A percentile compares a stretch with the other conserved stretches of the same genome.
phyloP scores from a whole-genome alignment of 257 asterid genomes.

The Petrea volubilis region DNA sequence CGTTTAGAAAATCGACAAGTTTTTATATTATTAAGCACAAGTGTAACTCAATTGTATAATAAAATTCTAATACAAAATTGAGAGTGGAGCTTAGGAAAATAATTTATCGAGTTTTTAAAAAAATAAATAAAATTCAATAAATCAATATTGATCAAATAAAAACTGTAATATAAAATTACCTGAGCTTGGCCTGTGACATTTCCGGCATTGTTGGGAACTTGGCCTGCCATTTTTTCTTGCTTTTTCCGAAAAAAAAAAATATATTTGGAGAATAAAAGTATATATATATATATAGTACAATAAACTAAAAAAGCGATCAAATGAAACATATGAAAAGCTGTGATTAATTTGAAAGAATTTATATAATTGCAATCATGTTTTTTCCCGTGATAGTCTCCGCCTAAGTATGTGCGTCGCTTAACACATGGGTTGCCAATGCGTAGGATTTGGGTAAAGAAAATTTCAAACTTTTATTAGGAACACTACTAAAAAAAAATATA shows the following conservation, averaged over 20 bases:
- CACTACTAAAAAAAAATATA: no score
- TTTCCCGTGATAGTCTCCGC: conserved; percentile 5
- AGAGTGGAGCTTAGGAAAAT: no score
- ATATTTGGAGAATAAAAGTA: background rate
- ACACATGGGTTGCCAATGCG: conserved; percentile 38
- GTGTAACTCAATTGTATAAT: no score
- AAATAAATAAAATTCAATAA: background rate
- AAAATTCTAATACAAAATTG: no score
- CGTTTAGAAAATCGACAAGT: no score
- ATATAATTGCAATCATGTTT: conserved; percentile 5
- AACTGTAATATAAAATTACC: conserved; percentile 29
- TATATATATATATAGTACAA: background rate
- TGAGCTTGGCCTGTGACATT: conserved; percentile 57
- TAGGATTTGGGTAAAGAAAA: conserved; percentile 15
- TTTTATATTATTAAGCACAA: no score
- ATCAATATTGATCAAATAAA: background rate
- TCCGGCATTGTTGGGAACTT: conserved; percentile 28
- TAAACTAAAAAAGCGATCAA: no score
- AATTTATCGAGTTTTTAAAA: background rate
- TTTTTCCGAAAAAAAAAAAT: background rate
- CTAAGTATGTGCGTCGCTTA: conserved; percentile 36
- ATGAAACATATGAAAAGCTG: no score
- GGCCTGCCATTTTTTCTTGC: conserved; percentile 54
- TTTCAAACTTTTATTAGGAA: background rate
- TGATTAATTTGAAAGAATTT: conserved; percentile 11